These are phyloP conservation scores for Conringia planisiliqua DNA, from an alignment of 345 rosid genomes.

Conservation along the genomic window DNA sequence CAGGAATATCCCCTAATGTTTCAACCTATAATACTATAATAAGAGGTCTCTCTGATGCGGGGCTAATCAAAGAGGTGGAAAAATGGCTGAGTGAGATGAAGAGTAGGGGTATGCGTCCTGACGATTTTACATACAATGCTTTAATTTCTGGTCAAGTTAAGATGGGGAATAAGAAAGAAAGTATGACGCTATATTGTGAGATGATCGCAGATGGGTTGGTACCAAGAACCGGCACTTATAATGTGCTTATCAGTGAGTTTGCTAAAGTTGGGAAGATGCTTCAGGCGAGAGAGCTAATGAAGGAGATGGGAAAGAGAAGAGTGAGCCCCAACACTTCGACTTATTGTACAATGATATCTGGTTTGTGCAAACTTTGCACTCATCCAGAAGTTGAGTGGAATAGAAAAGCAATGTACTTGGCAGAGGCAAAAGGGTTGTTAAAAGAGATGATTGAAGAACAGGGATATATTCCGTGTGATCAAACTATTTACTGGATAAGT, in stretches of 20 bases:
- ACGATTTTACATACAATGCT: constrained; percentile 63
- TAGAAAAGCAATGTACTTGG: constrained; percentile 42
- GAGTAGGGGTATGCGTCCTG: constrained; percentile 50
- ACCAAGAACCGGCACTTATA: constrained; percentile 72
- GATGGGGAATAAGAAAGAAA: constrained; percentile 65
- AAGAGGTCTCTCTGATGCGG: constrained; percentile 50
- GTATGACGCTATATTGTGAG: constrained; percentile 60
- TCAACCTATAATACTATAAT: constrained; percentile 69
- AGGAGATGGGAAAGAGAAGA: constrained; percentile 70
- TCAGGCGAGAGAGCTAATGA: constrained; percentile 71
- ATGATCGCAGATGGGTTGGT: constrained; percentile 74
- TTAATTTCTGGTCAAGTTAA: constrained; percentile 65
- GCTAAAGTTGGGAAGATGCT: constrained; percentile 66
- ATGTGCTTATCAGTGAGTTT: constrained; percentile 64
- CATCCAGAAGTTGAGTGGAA: constrained; percentile 49
- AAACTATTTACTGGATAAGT: constrained; percentile 56
- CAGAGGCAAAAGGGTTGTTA: constrained; percentile 58
- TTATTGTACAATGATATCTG: constrained; percentile 66
- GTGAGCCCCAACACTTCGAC: constrained; percentile 63
- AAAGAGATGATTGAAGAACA: constrained; percentile 69
- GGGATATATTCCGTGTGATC: constrained; percentile 58
- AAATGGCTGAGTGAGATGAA: constrained; percentile 58
- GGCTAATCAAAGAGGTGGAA: constrained; percentile 48
- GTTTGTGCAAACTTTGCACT: constrained; percentile 60
- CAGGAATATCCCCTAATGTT: constrained; percentile 54